Base-by-base conservation (phyloP, 2,329 filamentous ascomycete genomes). In the Verticillium isaacii region DNA sequence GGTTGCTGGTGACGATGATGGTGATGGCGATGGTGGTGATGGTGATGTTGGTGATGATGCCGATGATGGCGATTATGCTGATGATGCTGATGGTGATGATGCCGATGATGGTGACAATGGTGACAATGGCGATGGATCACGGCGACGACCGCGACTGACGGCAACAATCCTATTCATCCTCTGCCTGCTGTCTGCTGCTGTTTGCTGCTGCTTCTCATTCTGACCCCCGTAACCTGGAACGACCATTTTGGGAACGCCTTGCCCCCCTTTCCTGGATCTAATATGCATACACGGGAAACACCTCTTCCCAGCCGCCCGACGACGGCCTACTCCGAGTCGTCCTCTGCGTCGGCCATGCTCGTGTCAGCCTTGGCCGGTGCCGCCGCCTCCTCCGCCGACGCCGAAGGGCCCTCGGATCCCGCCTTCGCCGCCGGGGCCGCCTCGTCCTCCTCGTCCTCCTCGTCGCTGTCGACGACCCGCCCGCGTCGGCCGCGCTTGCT, bases 401-500 rank as follows among this genome's bases (percentile, higher is more conserved):
- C 63, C 14, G 61, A 68, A 8, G 68, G 72, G 1, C 71, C 73
- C 32, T 68, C 68, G 0, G 67, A 69, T 1, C 62, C 58, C 2
- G 66, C 66, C 11, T 70, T 68, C n/a, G 68, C 68, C 59, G 7
- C 60, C 60, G 25, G 50, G 3, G 52, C 61, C 7, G 29, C 74
- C 32, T 71, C 74, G 1, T 72, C 75, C 19, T 72, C 75, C 23
- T 78, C 78, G 4, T 83, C 81, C 7, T 82, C 82, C 57, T 85
- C 83, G 57, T 85, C 83, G 58, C 81, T 83, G 60, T 85, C 82
- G 45, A 85, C 71, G 32, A 85, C 80, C 39, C 82, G 76, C 23
- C 58, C 58, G 54, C 83, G 76, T 39, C 83, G 76, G 19, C 77
- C 73, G 60, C 82, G 77, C 72, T 80, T 84, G 60, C 71, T 70